A percentile compares a stretch with the other conserved stretches of the same genome.
phyloP scores from a whole-genome alignment of 2,329 filamentous ascomycete species.

The Colletotrichum sp. region DNA sequence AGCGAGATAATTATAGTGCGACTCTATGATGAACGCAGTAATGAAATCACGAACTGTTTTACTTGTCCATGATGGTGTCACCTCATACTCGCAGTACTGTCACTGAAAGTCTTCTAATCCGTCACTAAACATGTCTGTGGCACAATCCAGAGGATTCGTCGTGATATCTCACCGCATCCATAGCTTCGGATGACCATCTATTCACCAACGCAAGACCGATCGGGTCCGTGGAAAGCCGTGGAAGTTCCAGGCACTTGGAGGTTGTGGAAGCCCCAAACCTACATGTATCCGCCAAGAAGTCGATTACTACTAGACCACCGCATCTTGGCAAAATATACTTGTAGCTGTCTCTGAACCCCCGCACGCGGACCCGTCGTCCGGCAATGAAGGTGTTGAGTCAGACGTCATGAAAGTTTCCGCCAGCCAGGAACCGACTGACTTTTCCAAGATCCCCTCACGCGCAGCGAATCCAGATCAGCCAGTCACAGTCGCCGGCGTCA shows the following conservation, averaged over 20 bases:
- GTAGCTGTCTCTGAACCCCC: not conserved
- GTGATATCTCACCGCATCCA: not conserved
- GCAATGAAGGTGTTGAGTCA: not conserved
- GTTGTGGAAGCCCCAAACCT: not conserved
- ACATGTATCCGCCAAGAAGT: not conserved
- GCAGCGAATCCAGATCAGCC: not conserved
- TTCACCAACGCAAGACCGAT: not conserved
- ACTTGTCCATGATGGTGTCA: not conserved
- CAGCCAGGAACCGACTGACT: not conserved
- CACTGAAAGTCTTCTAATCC: not conserved
- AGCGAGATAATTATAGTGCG: not conserved
- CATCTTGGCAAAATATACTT: not conserved
- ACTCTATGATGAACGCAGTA: not conserved
- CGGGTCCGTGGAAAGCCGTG: not conserved
- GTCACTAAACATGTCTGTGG: accelerated
- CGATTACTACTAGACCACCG: not conserved
- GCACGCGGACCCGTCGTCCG: not conserved
- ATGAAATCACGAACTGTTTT: not conserved
- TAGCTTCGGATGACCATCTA: not conserved
- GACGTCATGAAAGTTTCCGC: not conserved
- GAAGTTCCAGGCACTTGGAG: not conserved
- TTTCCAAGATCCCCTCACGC: not conserved
- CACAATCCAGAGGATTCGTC: not conserved
- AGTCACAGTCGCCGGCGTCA: not conserved
- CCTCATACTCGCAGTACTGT: not conserved